Evolutionary conservation across 805 yeast genomes (phyloP).

Genomic region (Myxozyma melibiosi): DNA sequence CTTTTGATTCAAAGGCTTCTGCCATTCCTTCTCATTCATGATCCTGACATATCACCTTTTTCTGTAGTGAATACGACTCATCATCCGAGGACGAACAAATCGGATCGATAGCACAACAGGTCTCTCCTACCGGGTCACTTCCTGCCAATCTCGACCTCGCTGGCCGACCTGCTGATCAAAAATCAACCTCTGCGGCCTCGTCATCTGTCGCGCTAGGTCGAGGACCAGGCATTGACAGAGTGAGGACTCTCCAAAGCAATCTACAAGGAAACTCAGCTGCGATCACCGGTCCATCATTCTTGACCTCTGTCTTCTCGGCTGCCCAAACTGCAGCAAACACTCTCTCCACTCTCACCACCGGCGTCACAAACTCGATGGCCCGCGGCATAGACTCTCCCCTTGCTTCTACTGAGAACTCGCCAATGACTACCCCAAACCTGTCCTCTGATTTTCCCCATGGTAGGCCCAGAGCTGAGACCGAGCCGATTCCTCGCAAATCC

Average conservation of each 20-base stretch:
- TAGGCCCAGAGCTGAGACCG: constrained; percentile 26
- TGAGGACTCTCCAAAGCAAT: not conserved
- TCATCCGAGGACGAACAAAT: not conserved
- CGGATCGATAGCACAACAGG: not conserved
- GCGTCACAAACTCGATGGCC: not conserved
- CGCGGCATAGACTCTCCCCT: constrained; percentile 1
- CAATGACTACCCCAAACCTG: not conserved
- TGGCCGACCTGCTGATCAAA: not conserved
- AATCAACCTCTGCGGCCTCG: not conserved
- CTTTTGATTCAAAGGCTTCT: not conserved
- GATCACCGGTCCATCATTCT: constrained; percentile 9
- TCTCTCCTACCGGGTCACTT: constrained; percentile 6
- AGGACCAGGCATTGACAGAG: not conserved
- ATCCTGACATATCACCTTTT: no score
- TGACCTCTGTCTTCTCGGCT: constrained; percentile 35
- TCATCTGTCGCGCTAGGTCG: not conserved
- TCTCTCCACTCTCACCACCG: constrained; percentile 34
- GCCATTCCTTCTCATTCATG: no score
- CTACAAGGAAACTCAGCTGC: not conserved
- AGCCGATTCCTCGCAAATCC: constrained; percentile 21
- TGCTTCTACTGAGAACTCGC: not conserved
- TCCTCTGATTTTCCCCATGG: not conserved
- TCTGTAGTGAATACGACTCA: constrained; percentile 12
- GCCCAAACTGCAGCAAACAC: constrained; percentile 41
- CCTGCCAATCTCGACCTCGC: not conserved